These are phyloP conservation scores for Escallonia herrerae DNA, from an alignment of 129 eudicot genomes.

Conservation along the genomic window DNA sequence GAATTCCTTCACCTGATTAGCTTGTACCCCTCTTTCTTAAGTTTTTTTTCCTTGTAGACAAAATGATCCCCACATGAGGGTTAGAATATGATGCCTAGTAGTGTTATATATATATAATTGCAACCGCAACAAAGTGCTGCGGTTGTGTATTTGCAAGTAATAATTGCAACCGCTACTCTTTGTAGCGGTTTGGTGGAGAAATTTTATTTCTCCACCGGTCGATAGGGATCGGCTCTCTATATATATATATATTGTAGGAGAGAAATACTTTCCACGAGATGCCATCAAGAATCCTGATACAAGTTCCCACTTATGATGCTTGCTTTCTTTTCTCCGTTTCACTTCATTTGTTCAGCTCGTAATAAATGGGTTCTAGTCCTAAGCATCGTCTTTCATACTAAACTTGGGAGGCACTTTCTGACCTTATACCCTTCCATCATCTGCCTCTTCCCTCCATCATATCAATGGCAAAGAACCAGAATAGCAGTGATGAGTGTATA, in stretches of 20 bases:
- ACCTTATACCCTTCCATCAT: not conserved
- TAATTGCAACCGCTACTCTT: too few species aligned
- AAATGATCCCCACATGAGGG: not conserved
- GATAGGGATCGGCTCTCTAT: too few species aligned
- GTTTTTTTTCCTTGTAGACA: not conserved
- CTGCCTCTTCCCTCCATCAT: constrained; percentile 1
- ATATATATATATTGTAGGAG: not conserved
- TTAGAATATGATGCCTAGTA: constrained; percentile 26
- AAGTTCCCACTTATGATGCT: constrained; percentile 9
- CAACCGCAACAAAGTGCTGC: too few species aligned
- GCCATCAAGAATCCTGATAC: not conserved
- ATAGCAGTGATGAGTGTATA: constrained; percentile 10
- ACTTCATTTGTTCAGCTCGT: constrained; percentile 6
- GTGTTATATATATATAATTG: too few species aligned
- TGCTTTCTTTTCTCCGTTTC: constrained; percentile 8
- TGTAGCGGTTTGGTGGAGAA: too few species aligned
- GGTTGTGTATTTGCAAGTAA: too few species aligned
- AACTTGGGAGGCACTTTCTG: not conserved
- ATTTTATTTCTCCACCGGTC: too few species aligned
- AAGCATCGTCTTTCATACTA: not conserved
- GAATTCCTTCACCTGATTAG: not conserved
- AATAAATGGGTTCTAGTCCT: constrained; percentile 8
- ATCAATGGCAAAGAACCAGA: constrained; percentile 35
- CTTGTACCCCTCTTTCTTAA: not conserved
- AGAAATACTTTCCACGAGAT: not conserved